Conservation (phyloP, 768 basidiomycete genomes). For the Coprinopsis marcescibilis region DNA sequence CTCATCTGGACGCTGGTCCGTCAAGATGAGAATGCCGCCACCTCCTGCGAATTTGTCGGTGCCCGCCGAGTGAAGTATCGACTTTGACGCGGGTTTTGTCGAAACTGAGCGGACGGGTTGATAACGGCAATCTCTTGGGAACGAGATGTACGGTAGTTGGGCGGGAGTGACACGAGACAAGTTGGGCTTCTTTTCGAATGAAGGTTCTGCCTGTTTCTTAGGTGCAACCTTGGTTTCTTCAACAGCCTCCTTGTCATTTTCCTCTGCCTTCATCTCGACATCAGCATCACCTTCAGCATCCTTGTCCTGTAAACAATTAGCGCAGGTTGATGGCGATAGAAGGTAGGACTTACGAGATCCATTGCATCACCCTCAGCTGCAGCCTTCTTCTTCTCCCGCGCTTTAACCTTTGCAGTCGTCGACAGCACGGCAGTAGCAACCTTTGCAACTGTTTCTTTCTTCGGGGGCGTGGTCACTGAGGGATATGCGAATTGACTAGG, state of each 20-base stretch:
- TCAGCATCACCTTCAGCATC: constrained; percentile 54
- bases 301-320: constrained; percentile 38
- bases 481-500: constrained; percentile 95
- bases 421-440: constrained; percentile 93
- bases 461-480: constrained; percentile 75
- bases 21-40: constrained; percentile 82
- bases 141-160: constrained; percentile 79
- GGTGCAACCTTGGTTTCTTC: constrained; percentile 34
- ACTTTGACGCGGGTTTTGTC: constrained; percentile 32
- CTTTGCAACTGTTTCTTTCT: constrained; percentile 89
- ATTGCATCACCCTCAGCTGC: constrained; percentile 75
- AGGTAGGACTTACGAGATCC: constrained; percentile 61
- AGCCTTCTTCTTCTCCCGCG: constrained; percentile 89
- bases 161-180: constrained; percentile 90
- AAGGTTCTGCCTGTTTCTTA: constrained; percentile 66
- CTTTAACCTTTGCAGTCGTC: constrained; percentile 96
- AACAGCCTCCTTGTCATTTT: constrained; percentile 49
- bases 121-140: constrained; percentile 76
- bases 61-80: constrained; percentile 21
- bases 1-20: constrained; percentile 66
- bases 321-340: constrained; percentile 41
- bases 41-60: constrained; percentile 68
- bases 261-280: constrained; percentile 72
- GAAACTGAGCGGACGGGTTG: constrained; percentile 84
- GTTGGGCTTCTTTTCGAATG: constrained; percentile 73